phyloP scores from a whole-genome alignment of 1,139 yeast species.

The Blastobotrys illinoisensis region DNA sequence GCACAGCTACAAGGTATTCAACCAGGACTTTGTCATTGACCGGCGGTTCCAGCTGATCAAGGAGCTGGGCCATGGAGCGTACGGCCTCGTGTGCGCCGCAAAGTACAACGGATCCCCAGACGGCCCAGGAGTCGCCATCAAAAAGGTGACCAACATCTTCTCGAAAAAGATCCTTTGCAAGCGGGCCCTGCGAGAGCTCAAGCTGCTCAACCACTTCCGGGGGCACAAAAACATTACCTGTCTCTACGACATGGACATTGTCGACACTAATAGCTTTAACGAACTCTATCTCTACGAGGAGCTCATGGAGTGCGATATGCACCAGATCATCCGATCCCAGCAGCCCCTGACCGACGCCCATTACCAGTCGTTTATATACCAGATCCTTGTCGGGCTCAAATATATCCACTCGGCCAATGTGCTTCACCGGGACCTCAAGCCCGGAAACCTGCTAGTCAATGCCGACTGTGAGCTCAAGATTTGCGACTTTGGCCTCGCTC shows the following conservation, averaged over 20 bases:
- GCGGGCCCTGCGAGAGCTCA: slow-evolving; percentile 83
- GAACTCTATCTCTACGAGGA: slow-evolving; percentile 92
- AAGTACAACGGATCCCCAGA: slow-evolving; percentile 65
- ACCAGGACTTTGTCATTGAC: slow-evolving; percentile 87
- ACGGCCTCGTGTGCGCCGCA: slow-evolving; percentile 94
- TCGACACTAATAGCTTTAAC: slow-evolving; percentile 77
- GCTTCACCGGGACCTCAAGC: slow-evolving; percentile 88
- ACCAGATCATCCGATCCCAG: slow-evolving; percentile 88
- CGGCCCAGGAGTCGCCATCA: slow-evolving; percentile 70
- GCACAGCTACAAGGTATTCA: slow-evolving; percentile 59
- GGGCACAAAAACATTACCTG: slow-evolving; percentile 85
- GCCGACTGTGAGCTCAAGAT: slow-evolving; percentile 96
- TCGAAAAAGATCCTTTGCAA: slow-evolving; percentile 84
- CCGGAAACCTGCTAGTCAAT: slow-evolving; percentile 86
- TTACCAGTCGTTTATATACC: slow-evolving; percentile 88
- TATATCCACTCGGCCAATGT: slow-evolving; percentile 96
- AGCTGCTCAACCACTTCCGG: slow-evolving; percentile 81
- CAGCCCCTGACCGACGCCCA: slow-evolving; percentile 95
- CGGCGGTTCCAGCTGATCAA: slow-evolving; percentile 77
- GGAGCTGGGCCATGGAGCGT: slow-evolving; percentile 95
- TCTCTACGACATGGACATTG: slow-evolving; percentile 86
- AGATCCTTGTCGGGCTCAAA: slow-evolving; percentile 86
- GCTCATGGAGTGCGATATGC: slow-evolving; percentile 97
- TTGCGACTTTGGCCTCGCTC: slow-evolving; percentile 93
- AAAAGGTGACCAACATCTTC: slow-evolving; percentile 85